A percentile compares a stretch with the other conserved stretches of the same genome.
These are phyloP conservation scores for Excoecaria cochinchinensis DNA, from an alignment of 345 rosid species.

Conservation along the genomic window DNA sequence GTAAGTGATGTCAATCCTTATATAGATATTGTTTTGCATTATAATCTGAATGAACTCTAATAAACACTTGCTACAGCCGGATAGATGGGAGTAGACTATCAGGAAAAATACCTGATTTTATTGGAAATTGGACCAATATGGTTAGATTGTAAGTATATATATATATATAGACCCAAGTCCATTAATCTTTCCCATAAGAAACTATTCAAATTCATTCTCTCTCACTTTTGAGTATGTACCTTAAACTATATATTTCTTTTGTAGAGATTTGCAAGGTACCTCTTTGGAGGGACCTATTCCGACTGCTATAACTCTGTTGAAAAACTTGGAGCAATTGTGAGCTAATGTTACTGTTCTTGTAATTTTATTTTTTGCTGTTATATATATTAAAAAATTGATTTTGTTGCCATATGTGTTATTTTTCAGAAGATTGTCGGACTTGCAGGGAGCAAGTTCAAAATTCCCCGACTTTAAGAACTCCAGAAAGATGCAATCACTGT, in stretches of 20 bases:
- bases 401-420: conserved; percentile 4
- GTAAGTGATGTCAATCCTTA: conserved; percentile 70
- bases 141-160: conserved; percentile 51
- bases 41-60: neutral
- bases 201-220: neutral
- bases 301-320: conserved; percentile 50
- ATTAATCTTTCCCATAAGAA: neutral
- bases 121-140: conserved; percentile 76
- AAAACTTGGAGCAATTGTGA: conserved; percentile 54
- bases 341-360: conserved; percentile 22
- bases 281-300: conserved; percentile 94
- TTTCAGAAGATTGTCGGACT: conserved; percentile 67
- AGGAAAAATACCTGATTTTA: conserved; percentile 75
- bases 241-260: neutral
- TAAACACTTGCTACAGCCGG: conserved; percentile 45
- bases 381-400: neutral
- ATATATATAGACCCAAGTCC: neutral
- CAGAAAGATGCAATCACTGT: conserved; percentile 37
- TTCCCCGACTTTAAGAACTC: conserved; percentile 51
- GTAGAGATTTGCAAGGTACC: conserved; percentile 80
- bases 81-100: conserved; percentile 73
- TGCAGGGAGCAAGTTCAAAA: conserved; percentile 44
- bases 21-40: conserved; percentile 3
- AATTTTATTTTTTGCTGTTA: neutral
- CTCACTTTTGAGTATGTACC: neutral